A percentile compares a stretch with the other conserved stretches of the same genome.
phyloP scores from a whole-genome alignment of 1,284 basidiomycete genomes.

The Puccinia triticina region DNA sequence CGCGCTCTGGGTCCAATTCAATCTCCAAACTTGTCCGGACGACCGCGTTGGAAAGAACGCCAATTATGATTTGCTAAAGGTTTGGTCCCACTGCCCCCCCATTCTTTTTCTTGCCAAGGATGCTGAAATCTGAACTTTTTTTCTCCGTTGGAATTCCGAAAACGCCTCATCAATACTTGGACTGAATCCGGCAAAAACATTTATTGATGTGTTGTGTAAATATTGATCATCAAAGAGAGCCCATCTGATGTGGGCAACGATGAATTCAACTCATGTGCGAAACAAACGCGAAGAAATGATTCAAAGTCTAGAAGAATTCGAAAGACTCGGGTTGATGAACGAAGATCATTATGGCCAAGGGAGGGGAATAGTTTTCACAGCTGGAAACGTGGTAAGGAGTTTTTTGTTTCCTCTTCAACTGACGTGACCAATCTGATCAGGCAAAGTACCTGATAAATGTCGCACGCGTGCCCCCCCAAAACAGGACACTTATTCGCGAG shows the following conservation, averaged over 20 bases:
- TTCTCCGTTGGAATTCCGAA: not conserved
- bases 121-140: not conserved
- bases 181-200: too few species aligned
- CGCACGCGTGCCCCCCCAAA: too few species aligned
- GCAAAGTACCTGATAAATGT: constrained; percentile 60
- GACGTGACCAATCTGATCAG: constrained; percentile 59
- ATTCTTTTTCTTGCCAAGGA: not conserved
- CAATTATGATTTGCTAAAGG: constrained; percentile 39
- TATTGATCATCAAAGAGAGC: constrained; percentile 28
- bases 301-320: constrained; percentile 57
- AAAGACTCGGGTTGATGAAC: constrained; percentile 53
- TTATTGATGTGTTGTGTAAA: too few species aligned
- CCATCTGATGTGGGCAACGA: constrained; percentile 58
- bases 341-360: constrained; percentile 47
- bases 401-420: too few species aligned
- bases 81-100: not conserved
- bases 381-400: constrained; percentile 61
- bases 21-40: constrained; percentile 54
- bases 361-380: constrained; percentile 63
- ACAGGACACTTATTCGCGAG: constrained; percentile 27
- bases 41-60: constrained; percentile 47
- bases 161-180: too few species aligned
- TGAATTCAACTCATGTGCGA: constrained; percentile 58
- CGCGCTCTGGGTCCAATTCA: constrained; percentile 56
- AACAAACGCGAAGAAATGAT: constrained; percentile 60